Evolutionary conservation across 2,329 filamentous ascomycete species (phyloP).

Genomic region (Phyllosticta citrichinensis): DNA sequence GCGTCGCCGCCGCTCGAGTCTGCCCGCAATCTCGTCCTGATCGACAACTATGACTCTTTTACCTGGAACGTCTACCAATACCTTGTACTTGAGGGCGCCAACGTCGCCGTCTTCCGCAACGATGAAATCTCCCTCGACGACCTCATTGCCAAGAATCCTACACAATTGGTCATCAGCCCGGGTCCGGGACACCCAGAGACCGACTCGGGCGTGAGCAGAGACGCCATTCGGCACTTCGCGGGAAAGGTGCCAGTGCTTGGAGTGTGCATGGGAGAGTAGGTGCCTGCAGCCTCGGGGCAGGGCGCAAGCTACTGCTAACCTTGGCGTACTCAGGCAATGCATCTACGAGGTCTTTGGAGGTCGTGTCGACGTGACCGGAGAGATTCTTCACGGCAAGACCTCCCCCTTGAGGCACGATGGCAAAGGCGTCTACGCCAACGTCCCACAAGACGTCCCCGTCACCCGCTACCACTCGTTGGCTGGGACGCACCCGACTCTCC

Average conservation of each 20-base stretch:
- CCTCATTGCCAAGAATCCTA: constrained; percentile 72
- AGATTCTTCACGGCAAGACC: constrained; percentile 96
- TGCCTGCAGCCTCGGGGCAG: constrained; percentile 16
- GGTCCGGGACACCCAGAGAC: constrained; percentile 86
- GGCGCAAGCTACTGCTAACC: constrained; percentile 4
- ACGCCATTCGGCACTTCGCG: constrained; percentile 80
- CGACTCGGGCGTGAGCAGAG: constrained; percentile 88
- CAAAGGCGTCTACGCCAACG: constrained; percentile 81
- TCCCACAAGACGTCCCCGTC: constrained; percentile 72
- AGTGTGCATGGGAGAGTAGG: constrained; percentile 96
- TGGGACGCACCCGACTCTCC: constrained; percentile 79
- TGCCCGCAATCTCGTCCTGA: constrained; percentile 84
- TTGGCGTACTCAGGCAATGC: constrained; percentile 56
- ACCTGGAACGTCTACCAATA: constrained; percentile 99
- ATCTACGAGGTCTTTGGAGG: constrained; percentile 93
- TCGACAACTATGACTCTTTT: constrained; percentile 99
- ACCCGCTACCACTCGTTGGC: constrained; percentile 95
- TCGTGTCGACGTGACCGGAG: constrained; percentile 81
- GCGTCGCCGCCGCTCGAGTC: constrained; percentile 62
- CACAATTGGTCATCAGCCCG: constrained; percentile 88
- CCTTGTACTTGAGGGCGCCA: constrained; percentile 87
- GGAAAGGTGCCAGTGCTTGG: constrained; percentile 93
- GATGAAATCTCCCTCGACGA: constrained; percentile 83
- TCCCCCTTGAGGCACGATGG: constrained; percentile 80
- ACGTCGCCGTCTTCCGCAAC: constrained; percentile 81